Conservation (phyloP, 495 filamentous ascomycete species). For the Neurospora sp. region DNA sequence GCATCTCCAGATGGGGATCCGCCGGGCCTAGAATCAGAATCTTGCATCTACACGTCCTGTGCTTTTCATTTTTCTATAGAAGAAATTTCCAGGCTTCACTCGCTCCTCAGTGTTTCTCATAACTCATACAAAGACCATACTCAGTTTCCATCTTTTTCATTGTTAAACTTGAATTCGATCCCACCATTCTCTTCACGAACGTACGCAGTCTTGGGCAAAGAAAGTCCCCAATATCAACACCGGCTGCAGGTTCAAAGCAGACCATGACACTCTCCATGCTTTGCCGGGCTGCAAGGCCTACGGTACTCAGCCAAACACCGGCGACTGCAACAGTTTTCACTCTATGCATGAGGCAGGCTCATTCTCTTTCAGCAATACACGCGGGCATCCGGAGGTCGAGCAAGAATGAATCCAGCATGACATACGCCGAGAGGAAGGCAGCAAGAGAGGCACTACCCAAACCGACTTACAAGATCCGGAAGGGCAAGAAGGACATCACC, state of each 20-base stretch:
- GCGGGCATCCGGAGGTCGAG: constrained; percentile 15
- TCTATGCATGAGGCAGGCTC: constrained; percentile 2
- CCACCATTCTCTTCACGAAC: background rate
- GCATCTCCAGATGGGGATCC: background rate
- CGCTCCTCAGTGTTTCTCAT: background rate
- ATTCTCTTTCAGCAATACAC: constrained; percentile 23
- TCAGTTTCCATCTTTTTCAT: background rate
- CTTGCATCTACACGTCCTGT: background rate
- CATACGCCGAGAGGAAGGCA: constrained; percentile 17
- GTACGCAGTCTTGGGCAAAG: background rate
- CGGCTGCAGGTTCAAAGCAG: background rate
- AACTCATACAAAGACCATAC: background rate
- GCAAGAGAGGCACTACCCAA: constrained; percentile 9
- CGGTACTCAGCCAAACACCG: background rate
- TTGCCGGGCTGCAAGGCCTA: constrained; percentile 13
- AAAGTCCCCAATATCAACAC: background rate
- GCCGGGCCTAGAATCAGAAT: background rate
- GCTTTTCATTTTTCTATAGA: background rate
- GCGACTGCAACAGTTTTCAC: constrained; percentile 2
- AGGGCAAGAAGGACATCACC: constrained; percentile 38
- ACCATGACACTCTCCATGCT: constrained; percentile 14
- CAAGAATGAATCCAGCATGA: constrained; percentile 9
- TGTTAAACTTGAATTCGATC: background rate
- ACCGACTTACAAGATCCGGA: constrained; percentile 28
- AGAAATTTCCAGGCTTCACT: background rate